Evolutionary conservation across 2,329 filamentous ascomycete species (phyloP).

Genomic region (Arachnopeziza araneosa): DNA sequence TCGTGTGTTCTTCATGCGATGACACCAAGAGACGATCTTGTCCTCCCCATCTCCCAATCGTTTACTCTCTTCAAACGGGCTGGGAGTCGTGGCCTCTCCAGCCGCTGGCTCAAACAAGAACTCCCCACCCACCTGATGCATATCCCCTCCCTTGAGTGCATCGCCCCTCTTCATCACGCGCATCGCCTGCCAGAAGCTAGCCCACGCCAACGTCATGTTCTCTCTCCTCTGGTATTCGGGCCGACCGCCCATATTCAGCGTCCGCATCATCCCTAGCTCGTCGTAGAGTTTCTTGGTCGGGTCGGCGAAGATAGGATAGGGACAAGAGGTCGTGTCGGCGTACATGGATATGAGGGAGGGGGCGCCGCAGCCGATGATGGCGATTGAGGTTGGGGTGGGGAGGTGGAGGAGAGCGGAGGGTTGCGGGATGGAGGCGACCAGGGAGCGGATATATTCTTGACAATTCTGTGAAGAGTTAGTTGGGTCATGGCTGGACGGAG

Average conservation of each 20-base stretch:
- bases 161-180: slow-evolving; percentile 34
- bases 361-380: slow-evolving; percentile 51
- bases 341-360: slow-evolving; percentile 51
- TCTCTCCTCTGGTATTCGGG: slow-evolving; percentile 45
- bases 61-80: slow-evolving; percentile 1
- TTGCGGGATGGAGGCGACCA: slow-evolving; percentile 24
- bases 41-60: slow-evolving; percentile 35
- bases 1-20: slow-evolving; percentile 73
- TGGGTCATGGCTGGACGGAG: neutral
- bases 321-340: slow-evolving; percentile 39
- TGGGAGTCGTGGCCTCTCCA: neutral
- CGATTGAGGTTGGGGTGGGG: slow-evolving; percentile 34
- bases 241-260: slow-evolving; percentile 39
- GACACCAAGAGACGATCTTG: slow-evolving; percentile 70
- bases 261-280: slow-evolving; percentile 47
- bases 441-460: slow-evolving; percentile 31
- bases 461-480: slow-evolving; percentile 24
- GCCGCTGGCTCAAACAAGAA: slow-evolving; percentile 29
- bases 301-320: slow-evolving; percentile 53
- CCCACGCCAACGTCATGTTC: slow-evolving; percentile 33
- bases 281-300: slow-evolving; percentile 48
- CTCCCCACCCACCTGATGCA: slow-evolving; percentile 44
- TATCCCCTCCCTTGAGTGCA: slow-evolving; percentile 44
- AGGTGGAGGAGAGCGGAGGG: slow-evolving; percentile 28
- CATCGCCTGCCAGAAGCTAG: slow-evolving; percentile 40